Evolutionary conservation across 2,329 filamentous ascomycete species (phyloP).

Genomic region (Cylindrodendrum hubeiense): DNA sequence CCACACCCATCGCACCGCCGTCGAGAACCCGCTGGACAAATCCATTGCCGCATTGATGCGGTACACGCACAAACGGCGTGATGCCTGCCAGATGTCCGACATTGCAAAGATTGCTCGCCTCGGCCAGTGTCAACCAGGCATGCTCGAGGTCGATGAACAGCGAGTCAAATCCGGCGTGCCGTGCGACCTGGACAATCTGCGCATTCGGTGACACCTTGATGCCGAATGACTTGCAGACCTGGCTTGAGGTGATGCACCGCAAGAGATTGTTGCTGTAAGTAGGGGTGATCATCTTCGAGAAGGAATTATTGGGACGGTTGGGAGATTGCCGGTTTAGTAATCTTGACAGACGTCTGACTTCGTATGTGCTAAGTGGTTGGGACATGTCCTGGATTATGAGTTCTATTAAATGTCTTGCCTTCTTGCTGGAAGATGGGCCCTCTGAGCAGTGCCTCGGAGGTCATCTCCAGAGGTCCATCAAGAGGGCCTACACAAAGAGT

Average conservation of each 20-base stretch:
- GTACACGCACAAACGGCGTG: conserved; percentile 49
- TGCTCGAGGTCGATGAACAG: conserved; percentile 57
- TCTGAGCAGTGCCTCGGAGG: background rate
- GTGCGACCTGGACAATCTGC: conserved; percentile 48
- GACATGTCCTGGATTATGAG: background rate
- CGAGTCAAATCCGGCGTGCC: conserved; percentile 49
- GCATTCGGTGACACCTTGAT: conserved; percentile 46
- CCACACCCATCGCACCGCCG: conserved; percentile 47
- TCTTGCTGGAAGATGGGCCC: background rate
- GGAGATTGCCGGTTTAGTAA: background rate
- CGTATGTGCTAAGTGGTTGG: background rate
- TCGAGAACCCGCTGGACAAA: conserved; percentile 50
- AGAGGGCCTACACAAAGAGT: background rate
- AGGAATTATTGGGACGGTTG: background rate
- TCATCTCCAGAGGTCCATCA: background rate
- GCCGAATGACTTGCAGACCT: conserved; percentile 41
- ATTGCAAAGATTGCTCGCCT: conserved; percentile 46
- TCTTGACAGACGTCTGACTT: background rate
- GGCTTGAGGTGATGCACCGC: conserved; percentile 14
- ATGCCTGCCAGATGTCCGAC: conserved; percentile 43
- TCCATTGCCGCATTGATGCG: conserved; percentile 49
- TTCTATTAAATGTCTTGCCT: background rate
- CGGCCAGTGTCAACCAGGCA: conserved; percentile 46
- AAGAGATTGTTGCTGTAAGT: conserved; percentile 16
- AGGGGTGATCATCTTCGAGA: background rate